Percentiles rank a stretch among this genome's conserved stretches.
phyloP scores from a whole-genome alignment of 2,329 filamentous ascomycete species.

The Tolypocladium sp. region DNA sequence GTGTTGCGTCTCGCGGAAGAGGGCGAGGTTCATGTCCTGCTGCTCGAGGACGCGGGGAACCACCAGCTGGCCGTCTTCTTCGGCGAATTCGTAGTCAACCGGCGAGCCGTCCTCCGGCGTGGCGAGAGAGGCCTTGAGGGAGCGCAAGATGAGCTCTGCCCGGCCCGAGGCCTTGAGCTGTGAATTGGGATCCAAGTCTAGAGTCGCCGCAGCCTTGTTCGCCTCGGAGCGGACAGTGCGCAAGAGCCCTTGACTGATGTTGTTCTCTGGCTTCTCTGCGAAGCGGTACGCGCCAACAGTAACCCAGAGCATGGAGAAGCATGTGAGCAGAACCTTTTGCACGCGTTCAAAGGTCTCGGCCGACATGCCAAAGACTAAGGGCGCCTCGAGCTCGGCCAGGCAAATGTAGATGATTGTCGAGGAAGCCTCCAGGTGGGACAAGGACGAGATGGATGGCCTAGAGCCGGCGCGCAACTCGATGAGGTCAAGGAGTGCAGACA shows the following conservation, averaged over 20 bases:
- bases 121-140: constrained; percentile 11
- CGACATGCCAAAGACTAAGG: constrained; percentile 30
- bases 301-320: constrained; percentile 29
- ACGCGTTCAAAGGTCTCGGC: constrained; percentile 25
- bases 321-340: constrained; percentile 23
- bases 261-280: constrained; percentile 26
- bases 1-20: constrained; percentile 15
- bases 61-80: constrained; percentile 15
- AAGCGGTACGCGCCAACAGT: constrained; percentile 27
- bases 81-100: constrained; percentile 18
- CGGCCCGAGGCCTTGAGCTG: constrained; percentile 16
- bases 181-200: constrained; percentile 33
- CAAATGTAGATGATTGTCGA: constrained; percentile 23
- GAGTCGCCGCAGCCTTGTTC: constrained; percentile 30
- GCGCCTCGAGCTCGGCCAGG: constrained; percentile 33
- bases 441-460: constrained; percentile 5
- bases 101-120: constrained; percentile 9
- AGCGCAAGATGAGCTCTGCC: constrained; percentile 21
- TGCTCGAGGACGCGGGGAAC: constrained; percentile 19
- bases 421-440: constrained; percentile 9
- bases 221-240: constrained; percentile 38
- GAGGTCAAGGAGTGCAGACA: constrained; percentile 9
- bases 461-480: constrained; percentile 12
- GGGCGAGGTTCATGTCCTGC: constrained; percentile 13
- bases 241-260: constrained; percentile 35